Conservation (phyloP, 2,329 filamentous ascomycete genomes). For the Lachnellula willkommii region DNA sequence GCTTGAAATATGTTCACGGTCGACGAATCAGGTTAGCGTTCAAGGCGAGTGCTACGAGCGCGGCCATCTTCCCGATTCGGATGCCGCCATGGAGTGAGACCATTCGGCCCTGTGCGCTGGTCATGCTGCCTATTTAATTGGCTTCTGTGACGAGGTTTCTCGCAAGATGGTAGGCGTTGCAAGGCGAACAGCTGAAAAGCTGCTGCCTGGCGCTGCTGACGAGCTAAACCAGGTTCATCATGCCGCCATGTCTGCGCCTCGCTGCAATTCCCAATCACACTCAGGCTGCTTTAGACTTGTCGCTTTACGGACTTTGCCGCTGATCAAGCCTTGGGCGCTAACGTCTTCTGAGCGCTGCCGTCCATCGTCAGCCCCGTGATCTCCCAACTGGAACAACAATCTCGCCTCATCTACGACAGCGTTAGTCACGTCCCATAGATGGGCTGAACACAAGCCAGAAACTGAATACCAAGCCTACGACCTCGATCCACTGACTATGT, state of each 20-base stretch:
- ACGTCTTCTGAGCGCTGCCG: neutral
- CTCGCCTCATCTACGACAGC: neutral
- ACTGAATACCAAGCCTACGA: neutral
- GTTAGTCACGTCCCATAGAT: neutral
- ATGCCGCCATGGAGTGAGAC: neutral
- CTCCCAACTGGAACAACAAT: neutral
- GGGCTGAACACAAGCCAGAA: neutral
- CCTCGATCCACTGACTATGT: neutral
- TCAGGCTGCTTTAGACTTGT: neutral
- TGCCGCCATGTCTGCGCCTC: neutral
- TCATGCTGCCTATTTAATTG: neutral
- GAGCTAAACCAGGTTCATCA: neutral
- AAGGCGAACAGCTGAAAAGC: neutral
- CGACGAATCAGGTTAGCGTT: neutral
- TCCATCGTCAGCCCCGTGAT: neutral
- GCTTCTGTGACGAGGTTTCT: neutral
- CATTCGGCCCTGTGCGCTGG: neutral
- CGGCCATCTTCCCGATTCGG: neutral
- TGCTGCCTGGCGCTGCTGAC: neutral
- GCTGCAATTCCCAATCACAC: neutral
- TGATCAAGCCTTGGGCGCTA: neutral
- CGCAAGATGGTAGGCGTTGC: neutral
- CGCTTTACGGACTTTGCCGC: constrained; percentile 2
- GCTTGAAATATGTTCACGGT: neutral
- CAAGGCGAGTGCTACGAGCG: neutral